phyloP scores from a whole-genome alignment of 495 filamentous ascomycete species.

The Bryoglossum gracile region DNA sequence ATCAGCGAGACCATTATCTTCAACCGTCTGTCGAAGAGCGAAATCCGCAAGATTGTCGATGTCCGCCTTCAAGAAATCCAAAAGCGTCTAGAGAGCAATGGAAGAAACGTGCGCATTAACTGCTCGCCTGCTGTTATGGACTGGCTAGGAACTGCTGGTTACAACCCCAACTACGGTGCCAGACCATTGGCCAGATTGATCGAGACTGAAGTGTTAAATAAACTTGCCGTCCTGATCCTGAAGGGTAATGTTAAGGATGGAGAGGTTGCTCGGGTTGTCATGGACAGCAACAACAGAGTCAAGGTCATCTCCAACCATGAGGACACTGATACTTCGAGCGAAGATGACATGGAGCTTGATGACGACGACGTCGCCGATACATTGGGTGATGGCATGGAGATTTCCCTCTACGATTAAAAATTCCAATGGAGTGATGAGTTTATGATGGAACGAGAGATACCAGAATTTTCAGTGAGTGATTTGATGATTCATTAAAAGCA shows the following conservation, averaged over 20 bases:
- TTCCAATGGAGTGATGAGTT: too few species aligned
- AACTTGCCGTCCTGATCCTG: slow-evolving; percentile 81
- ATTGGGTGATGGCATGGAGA: slow-evolving; percentile 23
- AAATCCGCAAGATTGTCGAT: slow-evolving; percentile 95
- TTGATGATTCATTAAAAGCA: not conserved
- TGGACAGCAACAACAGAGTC: slow-evolving; percentile 64
- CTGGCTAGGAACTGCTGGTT: slow-evolving; percentile 80
- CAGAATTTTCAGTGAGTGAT: not conserved
- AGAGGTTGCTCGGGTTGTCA: slow-evolving; percentile 68
- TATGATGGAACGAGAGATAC: slow-evolving; percentile 1
- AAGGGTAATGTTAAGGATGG: slow-evolving; percentile 78
- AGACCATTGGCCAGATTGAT: slow-evolving; percentile 81
- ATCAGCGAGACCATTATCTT: slow-evolving; percentile 95
- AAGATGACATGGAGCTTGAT: slow-evolving; percentile 57
- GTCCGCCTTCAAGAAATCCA: slow-evolving; percentile 85
- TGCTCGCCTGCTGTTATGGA: slow-evolving; percentile 79
- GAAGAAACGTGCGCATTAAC: slow-evolving; percentile 69
- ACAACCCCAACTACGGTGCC: slow-evolving; percentile 91
- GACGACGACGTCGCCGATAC: slow-evolving; percentile 35
- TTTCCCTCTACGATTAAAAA: slow-evolving; percentile 24
- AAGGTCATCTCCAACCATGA: slow-evolving; percentile 75
- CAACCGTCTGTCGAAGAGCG: slow-evolving; percentile 81
- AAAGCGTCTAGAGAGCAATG: slow-evolving; percentile 72
- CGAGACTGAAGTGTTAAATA: slow-evolving; percentile 93
- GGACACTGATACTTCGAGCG: slow-evolving; percentile 33